Conservation (phyloP, 2,329 filamentous ascomycete genomes). For the Chaetothyriales sp. region DNA sequence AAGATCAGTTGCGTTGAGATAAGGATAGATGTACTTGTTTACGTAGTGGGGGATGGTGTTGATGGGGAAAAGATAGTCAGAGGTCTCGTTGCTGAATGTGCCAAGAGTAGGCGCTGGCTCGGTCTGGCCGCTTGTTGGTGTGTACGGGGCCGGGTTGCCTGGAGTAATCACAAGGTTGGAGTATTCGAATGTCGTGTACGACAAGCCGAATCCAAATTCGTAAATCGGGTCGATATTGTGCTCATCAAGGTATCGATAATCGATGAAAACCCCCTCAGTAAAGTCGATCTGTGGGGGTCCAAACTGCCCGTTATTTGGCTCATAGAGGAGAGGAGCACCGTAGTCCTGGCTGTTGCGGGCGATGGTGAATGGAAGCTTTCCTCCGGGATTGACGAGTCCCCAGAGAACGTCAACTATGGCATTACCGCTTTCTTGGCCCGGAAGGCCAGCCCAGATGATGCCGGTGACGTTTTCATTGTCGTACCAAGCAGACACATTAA, state of each 20-base stretch:
- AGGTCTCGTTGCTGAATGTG: slow-evolving; percentile 30
- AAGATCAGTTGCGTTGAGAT: slow-evolving; percentile 45
- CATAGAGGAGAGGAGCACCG: slow-evolving; percentile 41
- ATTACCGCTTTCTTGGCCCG: slow-evolving; percentile 62
- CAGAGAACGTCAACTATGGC: slow-evolving; percentile 60
- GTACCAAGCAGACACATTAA: slow-evolving; percentile 52
- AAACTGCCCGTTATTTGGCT: slow-evolving; percentile 39
- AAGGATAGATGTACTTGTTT: slow-evolving; percentile 47
- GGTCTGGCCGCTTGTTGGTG: slow-evolving; percentile 37
- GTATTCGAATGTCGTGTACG: slow-evolving; percentile 48
- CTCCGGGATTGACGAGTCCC: slow-evolving; percentile 48
- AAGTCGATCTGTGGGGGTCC: slow-evolving; percentile 45
- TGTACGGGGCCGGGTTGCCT: slow-evolving; percentile 34
- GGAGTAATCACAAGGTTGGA: slow-evolving; percentile 39
- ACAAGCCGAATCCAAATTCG: slow-evolving; percentile 48
- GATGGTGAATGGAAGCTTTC: slow-evolving; percentile 48
- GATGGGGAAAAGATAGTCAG: slow-evolving; percentile 41
- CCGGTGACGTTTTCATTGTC: slow-evolving; percentile 54
- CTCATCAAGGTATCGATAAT: slow-evolving; percentile 39
- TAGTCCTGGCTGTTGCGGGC: slow-evolving; percentile 39
- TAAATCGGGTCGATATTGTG: slow-evolving; percentile 41
- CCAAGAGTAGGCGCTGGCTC: slow-evolving; percentile 39
- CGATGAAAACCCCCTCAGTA: slow-evolving; percentile 42
- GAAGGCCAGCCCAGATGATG: slow-evolving; percentile 60
- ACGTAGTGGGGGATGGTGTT: slow-evolving; percentile 33